Evolutionary conservation across 1,284 basidiomycete species (phyloP).

Genomic region (Waitea zeae): DNA sequence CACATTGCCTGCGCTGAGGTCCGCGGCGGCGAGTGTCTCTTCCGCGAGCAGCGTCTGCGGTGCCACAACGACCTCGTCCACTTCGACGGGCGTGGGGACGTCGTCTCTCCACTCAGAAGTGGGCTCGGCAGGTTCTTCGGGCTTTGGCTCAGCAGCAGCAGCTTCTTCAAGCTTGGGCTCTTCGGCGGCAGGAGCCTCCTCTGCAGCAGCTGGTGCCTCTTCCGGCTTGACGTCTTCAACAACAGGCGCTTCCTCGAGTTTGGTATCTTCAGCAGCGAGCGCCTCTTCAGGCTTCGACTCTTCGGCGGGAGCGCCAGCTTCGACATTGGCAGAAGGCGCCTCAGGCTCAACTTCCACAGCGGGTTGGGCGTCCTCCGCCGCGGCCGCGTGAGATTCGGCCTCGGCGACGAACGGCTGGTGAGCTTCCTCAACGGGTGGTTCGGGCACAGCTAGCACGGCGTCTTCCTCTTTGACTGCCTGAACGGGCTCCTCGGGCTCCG

Average conservation of each 20-base stretch:
- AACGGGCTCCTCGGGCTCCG: too few species aligned
- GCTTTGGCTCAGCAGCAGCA: not conserved
- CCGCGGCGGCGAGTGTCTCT: slow-evolving; percentile 1
- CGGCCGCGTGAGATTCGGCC: not conserved
- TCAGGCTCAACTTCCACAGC: not conserved
- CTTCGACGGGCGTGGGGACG: not conserved
- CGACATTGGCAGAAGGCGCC: not conserved
- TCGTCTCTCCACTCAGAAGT: not conserved
- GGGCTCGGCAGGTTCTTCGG: too few species aligned
- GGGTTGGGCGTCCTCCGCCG: not conserved
- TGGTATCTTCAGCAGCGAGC: not conserved
- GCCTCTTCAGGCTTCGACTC: not conserved
- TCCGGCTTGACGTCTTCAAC: not conserved
- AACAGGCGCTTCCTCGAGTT: not conserved
- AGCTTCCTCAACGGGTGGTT: not conserved
- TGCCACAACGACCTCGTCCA: not conserved
- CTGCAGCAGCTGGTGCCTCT: not conserved
- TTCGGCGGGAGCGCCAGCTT: not conserved
- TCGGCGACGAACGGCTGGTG: not conserved
- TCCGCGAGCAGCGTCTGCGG: not conserved
- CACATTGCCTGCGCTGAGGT: slow-evolving; percentile 1
- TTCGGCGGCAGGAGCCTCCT: slow-evolving; percentile 1
- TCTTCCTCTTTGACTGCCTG: not conserved
- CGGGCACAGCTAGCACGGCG: not conserved
- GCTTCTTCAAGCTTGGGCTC: not conserved